Evolutionary conservation across 441 rosid species (phyloP), one percentile per base, ranked within the genome.

Genomic region (Mallotus japonicus): DNA sequence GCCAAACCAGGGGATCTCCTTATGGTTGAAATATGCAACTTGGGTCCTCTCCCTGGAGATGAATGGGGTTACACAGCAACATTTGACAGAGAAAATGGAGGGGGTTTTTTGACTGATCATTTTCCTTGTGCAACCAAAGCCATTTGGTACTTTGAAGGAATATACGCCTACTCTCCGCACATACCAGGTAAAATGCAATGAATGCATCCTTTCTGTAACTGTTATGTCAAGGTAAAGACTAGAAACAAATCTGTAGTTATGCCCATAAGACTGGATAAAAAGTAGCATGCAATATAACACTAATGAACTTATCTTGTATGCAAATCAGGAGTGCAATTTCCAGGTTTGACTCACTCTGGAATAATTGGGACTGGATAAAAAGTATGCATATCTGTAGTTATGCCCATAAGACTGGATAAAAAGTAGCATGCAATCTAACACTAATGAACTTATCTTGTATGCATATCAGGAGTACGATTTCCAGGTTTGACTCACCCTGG

Each of bases 91-190:
- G 96, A 92, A 77, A 95, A 92, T 67, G 99, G 99, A 0, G 98
- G 99, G 0, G 95, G 96, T 8, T 95, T 89, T 76, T 75, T 95
- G 73, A 95, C 99, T 0, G 99, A 92, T 70, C 98, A 92, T 82
- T 91, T 95, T 71, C 97, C 98, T 34, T 75, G 86, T 74, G 97
- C 99, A 12, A 86, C 94, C 61, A 95, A 92, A 83, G 96, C 97
- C 50, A 90, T 94, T 85, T 95, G 99, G 97, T 88, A 90, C 67
- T 92, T 92, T 58, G 92, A 95, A 89, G 98, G 99, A 71, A 92
- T 95, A n/a, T 91, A 89, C 71, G 95, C 98, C n/a, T 84, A 87
- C 77, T 95, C 98, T 76, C 97, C 96, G 57, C 97, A 91, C 10
- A 91, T 92, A 72, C 95, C 95, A 4, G 97, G 98, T 89, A 58